Percentiles rank a stretch among this genome's conserved stretches.
Evolutionary conservation across 306 rosid genomes (phyloP).

Genomic region (Acacia acuminata): DNA sequence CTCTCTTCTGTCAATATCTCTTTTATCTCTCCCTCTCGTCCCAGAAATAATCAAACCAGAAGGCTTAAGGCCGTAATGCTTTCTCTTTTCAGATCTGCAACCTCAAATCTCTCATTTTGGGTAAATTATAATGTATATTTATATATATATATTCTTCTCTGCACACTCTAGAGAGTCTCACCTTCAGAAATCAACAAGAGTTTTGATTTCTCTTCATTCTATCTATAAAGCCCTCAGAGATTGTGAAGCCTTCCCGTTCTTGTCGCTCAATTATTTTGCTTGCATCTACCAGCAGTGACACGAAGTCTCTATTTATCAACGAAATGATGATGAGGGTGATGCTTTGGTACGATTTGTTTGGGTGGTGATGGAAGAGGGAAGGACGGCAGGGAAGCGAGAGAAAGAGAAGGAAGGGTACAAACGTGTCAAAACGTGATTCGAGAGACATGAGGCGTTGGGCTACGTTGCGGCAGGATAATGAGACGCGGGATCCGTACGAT

Average conservation of each 20-base stretch:
- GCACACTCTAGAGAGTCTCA: not conserved
- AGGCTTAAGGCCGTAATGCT: not conserved
- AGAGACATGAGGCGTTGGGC: too few species aligned
- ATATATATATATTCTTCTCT: not conserved
- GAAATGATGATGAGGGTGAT: not conserved
- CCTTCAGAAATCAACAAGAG: not conserved
- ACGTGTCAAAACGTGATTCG: not conserved
- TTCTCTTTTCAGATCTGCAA: slow-evolving; percentile 20
- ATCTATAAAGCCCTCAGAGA: not conserved
- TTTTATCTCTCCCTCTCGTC: not conserved
- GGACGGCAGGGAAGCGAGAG: not conserved
- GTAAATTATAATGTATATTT: not conserved
- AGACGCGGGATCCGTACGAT: too few species aligned
- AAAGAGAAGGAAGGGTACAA: not conserved
- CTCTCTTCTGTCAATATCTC: slow-evolving; percentile 71
- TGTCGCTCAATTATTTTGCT: not conserved
- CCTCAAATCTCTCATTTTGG: slow-evolving; percentile 5
- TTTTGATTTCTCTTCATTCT: not conserved
- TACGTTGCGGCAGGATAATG: not conserved
- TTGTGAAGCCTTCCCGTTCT: not conserved
- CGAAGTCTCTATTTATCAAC: not conserved
- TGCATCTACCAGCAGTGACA: not conserved
- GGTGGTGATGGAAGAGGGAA: not conserved
- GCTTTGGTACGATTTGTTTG: slow-evolving; percentile 1
- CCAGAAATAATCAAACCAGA: not conserved